Conservation (phyloP, 768 basidiomycete species). For the Rhizopogon vinicolor region DNA sequence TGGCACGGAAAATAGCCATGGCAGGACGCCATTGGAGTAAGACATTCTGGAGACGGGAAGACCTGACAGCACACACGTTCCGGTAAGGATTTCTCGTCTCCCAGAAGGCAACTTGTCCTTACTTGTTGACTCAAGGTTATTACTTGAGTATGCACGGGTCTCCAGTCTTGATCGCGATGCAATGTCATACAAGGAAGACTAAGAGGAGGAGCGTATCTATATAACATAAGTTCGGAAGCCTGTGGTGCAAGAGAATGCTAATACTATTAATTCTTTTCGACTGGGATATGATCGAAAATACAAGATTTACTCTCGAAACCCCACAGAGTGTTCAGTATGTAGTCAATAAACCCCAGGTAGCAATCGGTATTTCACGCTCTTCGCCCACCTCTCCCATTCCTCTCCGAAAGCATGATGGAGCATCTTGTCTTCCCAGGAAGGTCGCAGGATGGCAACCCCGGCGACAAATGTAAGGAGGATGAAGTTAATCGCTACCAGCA, state of each 20-base stretch:
- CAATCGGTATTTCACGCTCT: slow-evolving; percentile 22
- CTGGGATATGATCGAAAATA: no score
- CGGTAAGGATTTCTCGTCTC: slow-evolving; percentile 32
- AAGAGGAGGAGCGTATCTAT: not conserved
- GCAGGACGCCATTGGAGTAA: slow-evolving; percentile 55
- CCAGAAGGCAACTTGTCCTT: not conserved
- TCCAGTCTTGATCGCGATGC: slow-evolving; percentile 40
- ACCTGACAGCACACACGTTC: slow-evolving; percentile 55
- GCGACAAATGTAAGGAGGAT: not conserved
- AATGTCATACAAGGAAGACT: slow-evolving; percentile 30
- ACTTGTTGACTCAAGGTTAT: slow-evolving; percentile 30
- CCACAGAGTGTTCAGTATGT: no score
- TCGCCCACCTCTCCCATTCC: slow-evolving; percentile 28
- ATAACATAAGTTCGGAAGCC: not conserved
- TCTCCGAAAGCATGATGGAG: slow-evolving; percentile 16
- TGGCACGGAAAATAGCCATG: slow-evolving; percentile 52
- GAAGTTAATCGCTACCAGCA: not conserved
- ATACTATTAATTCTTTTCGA: no score
- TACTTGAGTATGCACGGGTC: slow-evolving; percentile 51
- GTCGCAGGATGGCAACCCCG: not conserved
- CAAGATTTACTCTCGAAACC: no score
- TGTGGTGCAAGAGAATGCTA: no score
- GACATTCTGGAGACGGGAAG: slow-evolving; percentile 55
- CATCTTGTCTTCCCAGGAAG: not conserved
- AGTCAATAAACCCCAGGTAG: slow-evolving; percentile 24